These are phyloP conservation scores for Penicillium robsamsonii DNA, from an alignment of 495 filamentous ascomycete species.

Conservation along the genomic window DNA sequence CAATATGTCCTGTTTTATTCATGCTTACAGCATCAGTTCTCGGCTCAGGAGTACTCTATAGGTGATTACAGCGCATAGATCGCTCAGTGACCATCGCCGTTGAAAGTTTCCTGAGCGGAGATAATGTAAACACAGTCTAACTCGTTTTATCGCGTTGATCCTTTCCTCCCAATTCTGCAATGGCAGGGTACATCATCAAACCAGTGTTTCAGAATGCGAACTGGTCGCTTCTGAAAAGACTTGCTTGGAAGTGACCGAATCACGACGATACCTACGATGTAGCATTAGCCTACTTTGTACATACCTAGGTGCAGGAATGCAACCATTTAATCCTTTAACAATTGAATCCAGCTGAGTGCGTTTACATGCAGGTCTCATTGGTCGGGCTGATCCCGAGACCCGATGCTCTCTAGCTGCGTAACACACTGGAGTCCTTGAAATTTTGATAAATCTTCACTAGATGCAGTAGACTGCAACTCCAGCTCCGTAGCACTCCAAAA, in stretches of 20 bases:
- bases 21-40: no score
- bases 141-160: neutral
- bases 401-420: neutral
- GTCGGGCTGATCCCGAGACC: neutral
- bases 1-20: neutral
- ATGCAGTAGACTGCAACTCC: neutral
- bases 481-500: neutral
- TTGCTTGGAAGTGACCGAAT: neutral
- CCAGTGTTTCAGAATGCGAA: neutral
- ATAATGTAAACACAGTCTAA: neutral
- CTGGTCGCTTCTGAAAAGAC: neutral
- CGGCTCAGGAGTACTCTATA: neutral
- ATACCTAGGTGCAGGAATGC: neutral
- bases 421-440: neutral
- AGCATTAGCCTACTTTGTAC: neutral
- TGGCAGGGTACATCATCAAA: neutral
- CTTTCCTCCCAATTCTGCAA: neutral
- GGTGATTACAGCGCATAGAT: neutral
- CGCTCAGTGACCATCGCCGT: slow-evolving; percentile 7
- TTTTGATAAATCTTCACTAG: neutral
- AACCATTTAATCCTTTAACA: neutral
- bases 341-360: neutral
- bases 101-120: slow-evolving; percentile 6
- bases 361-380: neutral
- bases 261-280: neutral